Conservation (phyloP, 805 yeast genomes). For the Blastobotrys americana region DNA sequence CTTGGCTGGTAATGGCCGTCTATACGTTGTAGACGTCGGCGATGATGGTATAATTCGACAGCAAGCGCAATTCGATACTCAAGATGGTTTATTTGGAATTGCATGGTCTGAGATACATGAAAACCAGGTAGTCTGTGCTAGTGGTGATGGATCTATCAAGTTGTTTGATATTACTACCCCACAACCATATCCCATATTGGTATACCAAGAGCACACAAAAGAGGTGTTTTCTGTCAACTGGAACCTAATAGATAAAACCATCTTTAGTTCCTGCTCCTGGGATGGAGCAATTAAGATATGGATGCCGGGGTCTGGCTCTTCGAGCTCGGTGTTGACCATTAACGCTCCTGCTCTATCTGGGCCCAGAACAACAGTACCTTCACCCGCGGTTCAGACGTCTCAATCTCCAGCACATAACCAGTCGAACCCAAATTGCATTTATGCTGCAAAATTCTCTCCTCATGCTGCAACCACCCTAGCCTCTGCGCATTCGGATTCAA, state of each 20-base stretch:
- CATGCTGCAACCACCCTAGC: conserved; percentile 66
- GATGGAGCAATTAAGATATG: conserved; percentile 72
- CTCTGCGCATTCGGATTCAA: conserved; percentile 68
- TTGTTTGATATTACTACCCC: conserved; percentile 59
- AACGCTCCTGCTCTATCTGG: conserved; percentile 6
- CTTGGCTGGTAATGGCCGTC: conserved; percentile 85
- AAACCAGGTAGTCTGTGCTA: conserved; percentile 72
- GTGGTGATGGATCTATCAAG: conserved; percentile 86
- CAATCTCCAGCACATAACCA: conserved; percentile 23
- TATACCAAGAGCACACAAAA: conserved; percentile 57
- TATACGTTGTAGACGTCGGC: conserved; percentile 61
- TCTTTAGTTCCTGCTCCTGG: conserved; percentile 80
- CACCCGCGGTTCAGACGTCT: conserved; percentile 15
- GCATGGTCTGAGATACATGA: conserved; percentile 91
- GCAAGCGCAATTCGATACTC: conserved; percentile 60
- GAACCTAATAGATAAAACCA: conserved; percentile 61
- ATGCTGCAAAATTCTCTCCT: conserved; percentile 76
- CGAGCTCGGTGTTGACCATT: conserved; percentile 16
- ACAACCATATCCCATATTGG: conserved; percentile 24
- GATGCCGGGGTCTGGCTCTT: conserved; percentile 20
- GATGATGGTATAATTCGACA: conserved; percentile 50
- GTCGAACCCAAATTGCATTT: conserved; percentile 50
- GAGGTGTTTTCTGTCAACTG: conserved; percentile 71
- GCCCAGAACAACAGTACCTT: conserved; percentile 20
- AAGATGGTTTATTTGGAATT: conserved; percentile 82